Percentiles rank a stretch among this genome's conserved stretches.
phyloP scores from a whole-genome alignment of 768 basidiomycete species.

The Melanogaster broomeanus region DNA sequence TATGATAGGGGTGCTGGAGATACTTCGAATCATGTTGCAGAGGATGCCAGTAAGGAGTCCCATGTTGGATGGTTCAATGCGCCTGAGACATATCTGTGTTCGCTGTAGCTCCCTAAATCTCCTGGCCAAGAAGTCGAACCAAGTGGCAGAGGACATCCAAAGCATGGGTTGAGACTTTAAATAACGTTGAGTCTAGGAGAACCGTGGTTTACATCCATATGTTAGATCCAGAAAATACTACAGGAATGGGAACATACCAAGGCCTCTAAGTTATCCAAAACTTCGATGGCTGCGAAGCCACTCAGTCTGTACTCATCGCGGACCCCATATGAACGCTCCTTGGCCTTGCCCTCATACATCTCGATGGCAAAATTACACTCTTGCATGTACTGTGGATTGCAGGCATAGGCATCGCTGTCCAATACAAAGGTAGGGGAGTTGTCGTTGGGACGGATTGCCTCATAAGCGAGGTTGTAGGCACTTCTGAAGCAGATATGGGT shows the following conservation, averaged over 20 bases:
- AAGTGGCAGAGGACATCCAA: conserved; percentile 3
- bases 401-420: conserved; percentile 7
- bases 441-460: conserved; percentile 6
- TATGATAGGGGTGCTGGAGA: conserved; percentile 2
- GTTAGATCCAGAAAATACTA: too few relatives aligned
- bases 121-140: conserved; percentile 5
- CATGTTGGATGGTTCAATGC: conserved; percentile 8
- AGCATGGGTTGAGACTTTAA: conserved; percentile 2
- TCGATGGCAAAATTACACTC: not conserved
- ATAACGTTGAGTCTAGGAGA: not conserved
- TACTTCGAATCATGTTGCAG: conserved; percentile 2
- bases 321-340: conserved; percentile 4
- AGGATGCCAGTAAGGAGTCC: conserved; percentile 9
- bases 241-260: not conserved
- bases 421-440: not conserved
- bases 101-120: conserved; percentile 1
- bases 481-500: conserved; percentile 12
- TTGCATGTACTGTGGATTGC: not conserved
- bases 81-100: not conserved
- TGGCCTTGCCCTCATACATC: conserved; percentile 1
- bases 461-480: conserved; percentile 16
- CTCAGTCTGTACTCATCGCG: conserved; percentile 6
- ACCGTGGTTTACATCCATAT: too few relatives aligned
- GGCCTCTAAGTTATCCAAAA: not conserved
- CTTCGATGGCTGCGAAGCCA: not conserved